phyloP scores from a whole-genome alignment of 1,139 yeast species.

The Sugiyamaella pinicola region DNA sequence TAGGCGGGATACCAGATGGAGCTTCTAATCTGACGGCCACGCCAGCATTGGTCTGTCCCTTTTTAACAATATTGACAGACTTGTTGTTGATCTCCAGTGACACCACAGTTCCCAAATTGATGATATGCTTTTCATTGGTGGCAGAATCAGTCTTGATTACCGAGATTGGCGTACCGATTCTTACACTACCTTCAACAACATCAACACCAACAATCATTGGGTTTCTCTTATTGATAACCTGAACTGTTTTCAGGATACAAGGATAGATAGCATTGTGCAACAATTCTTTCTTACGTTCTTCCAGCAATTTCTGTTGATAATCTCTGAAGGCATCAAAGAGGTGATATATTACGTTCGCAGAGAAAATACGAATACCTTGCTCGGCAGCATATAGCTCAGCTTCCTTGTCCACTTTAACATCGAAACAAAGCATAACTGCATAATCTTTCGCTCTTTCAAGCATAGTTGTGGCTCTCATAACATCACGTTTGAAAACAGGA shows the following conservation, averaged over 20 bases:
- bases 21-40: constrained; percentile 98
- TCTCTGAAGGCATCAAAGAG: constrained; percentile 93
- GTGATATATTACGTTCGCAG: constrained; percentile 95
- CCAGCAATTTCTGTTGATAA: constrained; percentile 84
- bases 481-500: constrained; percentile 96
- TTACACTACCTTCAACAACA: constrained; percentile 85
- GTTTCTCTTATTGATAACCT: constrained; percentile 96
- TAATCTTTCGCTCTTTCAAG: constrained; percentile 92
- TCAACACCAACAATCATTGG: constrained; percentile 99
- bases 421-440: constrained; percentile 97
- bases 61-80: constrained; percentile 74
- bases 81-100: constrained; percentile 95
- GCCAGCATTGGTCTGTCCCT: constrained; percentile 96
- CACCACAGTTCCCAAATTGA: constrained; percentile 80
- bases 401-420: constrained; percentile 94
- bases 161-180: constrained; percentile 93
- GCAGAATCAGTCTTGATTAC: constrained; percentile 88
- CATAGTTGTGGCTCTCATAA: constrained; percentile 96
- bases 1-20: constrained; percentile 80
- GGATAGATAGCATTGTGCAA: constrained; percentile 92
- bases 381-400: constrained; percentile 98
- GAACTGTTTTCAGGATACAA: constrained; percentile 89
- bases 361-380: constrained; percentile 86
- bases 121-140: constrained; percentile 71
- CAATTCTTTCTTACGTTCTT: constrained; percentile 86